Evolutionary conservation across 2,329 filamentous ascomycete genomes (phyloP), one percentile per base, ranked within the genome.

Genomic region (Fusarium sp.): DNA sequence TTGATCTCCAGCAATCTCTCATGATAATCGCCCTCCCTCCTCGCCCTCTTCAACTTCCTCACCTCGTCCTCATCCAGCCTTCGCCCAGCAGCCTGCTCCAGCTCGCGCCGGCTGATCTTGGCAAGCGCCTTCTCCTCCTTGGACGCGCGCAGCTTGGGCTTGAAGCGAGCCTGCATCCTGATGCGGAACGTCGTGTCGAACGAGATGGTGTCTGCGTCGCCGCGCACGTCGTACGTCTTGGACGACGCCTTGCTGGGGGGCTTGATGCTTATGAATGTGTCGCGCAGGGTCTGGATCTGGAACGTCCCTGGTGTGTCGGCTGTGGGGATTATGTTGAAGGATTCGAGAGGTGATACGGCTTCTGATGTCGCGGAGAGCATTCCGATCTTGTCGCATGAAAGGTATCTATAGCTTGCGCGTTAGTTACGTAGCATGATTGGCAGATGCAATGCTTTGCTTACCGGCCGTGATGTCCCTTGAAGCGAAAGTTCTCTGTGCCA

Each of bases 81-180:
- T 64, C 94, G 82, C 1, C 94, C 94, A 1, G 91, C 93, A 4
- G 91, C 89, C 45, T 89, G 89, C 80, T 97, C 94, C 46, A 97
- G 82, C 80, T 97, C 93, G 74, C 91, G 91, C 65, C 92, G 86
- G 75, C 90, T 95, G 59, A 99, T 92, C 83, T 95, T 97, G 73
- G 95, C 90, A 71, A 87, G 86, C 0, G 92, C 91, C 82, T 92
- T 96, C 69, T 93, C 92, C 77, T 94, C 93, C 80, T 94, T 97
- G 1, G 85, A 88, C 11, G 91, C 91, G 79, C 91, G 92, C 45
- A 96, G 80, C 67, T 87, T 87, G 10, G 95, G 94, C 83, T 97
- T 97, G 83, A 97, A 98, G 51, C 92, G 86, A 23, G 95, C 93
- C 82, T 98, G 95, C 94, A 98, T 97, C 55, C 94, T 91, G 73